These are phyloP conservation scores for Cryptomeria japonica DNA, from an alignment of 75 land plant genomes.

Conservation along the genomic window DNA sequence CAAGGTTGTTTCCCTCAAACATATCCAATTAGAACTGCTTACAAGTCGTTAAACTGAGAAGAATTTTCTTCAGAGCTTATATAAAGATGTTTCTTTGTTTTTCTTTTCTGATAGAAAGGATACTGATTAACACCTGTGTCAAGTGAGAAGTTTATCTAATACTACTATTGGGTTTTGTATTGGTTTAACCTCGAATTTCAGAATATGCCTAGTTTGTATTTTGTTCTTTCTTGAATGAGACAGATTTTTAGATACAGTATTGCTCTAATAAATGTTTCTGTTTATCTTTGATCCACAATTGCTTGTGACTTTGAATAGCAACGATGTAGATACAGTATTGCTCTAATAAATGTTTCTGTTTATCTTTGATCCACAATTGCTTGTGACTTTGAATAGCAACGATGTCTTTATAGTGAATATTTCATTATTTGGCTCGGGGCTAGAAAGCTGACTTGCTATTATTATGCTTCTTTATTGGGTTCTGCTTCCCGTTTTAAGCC, in stretches of 20 bases:
- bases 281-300: neutral
- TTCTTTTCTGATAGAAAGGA: neutral
- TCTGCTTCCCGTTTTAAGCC: too few relatives aligned
- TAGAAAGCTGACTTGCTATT: neutral
- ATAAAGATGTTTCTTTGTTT: neutral
- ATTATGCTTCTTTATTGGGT: neutral
- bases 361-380: neutral
- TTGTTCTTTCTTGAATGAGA: neutral
- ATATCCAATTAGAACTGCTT: neutral
- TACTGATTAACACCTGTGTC: neutral
- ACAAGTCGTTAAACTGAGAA: neutral
- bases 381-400: neutral
- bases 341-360: neutral
- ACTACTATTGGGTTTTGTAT: neutral
- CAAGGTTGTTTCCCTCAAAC: neutral
- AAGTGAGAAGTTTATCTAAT: neutral
- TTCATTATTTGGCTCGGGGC: neutral
- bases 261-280: neutral
- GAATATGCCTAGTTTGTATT: neutral
- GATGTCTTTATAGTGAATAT: neutral
- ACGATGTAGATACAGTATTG: neutral
- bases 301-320: neutral
- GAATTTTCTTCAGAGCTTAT: neutral
- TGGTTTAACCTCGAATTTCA: neutral
- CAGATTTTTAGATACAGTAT: neutral